Base-by-base conservation (phyloP, 2,329 filamentous ascomycete species). In the Trichoderma afroharzianum region DNA sequence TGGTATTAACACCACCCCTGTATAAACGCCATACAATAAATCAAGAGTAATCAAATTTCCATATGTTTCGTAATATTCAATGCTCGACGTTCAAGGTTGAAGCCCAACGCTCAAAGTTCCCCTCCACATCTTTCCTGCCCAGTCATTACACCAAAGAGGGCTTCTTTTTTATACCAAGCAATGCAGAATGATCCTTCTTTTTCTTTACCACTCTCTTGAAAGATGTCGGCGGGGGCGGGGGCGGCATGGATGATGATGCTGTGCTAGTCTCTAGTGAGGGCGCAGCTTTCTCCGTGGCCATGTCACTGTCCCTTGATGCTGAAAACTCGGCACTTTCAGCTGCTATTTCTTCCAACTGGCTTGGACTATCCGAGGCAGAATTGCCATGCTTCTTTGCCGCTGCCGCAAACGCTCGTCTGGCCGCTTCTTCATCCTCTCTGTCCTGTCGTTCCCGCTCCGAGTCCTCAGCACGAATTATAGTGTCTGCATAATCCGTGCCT, bases 161-260 rank as follows among this genome's bases (percentile, higher is more conserved):
- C 82, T 94, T 95, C 86, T 93, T 96, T 85, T 97, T 98, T 77
- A 98, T 95, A 1, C 95, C 94, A 63, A 97, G 81, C 26, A 91
- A 84, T 15, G 91, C 90, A 0, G 90, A 85, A 71, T 92, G 88
- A 72, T 96, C 90, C 81, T 96, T 97, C 84, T 97, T 98, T 83
- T 93, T 92, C 83, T 97, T 97, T 63, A 91, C 86, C 57, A 90
- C 88, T 72, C 92, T 86, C 80, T 92, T 92, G 78, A 95, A 97
- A 0, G 88, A 89, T 3, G 91, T 90, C 2, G 89, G 83, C 43
- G 55, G 63, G 6, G 73, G 21, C 9, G 74, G 72, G 1, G 79
- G 77, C 3, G 76, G 76, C 43, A 82, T 79, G 9, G 80, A 74
- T 3, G 74, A 75, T 24, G 18, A 58, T 24, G 77, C 78, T 15